Conservation (phyloP, 176 grass and related monocot species). For the Poa pratensis region DNA sequence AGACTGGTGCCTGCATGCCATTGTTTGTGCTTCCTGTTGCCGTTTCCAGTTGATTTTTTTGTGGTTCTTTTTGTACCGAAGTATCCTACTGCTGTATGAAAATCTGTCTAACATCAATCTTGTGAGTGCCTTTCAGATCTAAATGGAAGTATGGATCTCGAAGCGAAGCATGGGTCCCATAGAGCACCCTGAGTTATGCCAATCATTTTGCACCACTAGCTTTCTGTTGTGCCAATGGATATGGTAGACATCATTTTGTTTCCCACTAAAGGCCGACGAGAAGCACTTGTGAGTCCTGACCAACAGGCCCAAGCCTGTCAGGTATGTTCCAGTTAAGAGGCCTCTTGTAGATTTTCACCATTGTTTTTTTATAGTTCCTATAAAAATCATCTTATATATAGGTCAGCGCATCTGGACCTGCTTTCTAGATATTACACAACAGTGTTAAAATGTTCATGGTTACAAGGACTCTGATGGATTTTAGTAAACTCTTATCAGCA, state of each 20-base stretch:
- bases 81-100: conserved; percentile 21
- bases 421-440: not conserved
- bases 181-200: conserved; percentile 39
- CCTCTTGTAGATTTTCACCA: not conserved
- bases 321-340: conserved; percentile 5
- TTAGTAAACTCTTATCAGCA: conserved; percentile 18
- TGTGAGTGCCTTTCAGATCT: conserved; percentile 40
- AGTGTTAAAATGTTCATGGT: conserved; percentile 16
- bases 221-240: conserved; percentile 41
- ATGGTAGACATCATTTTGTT: conserved; percentile 54
- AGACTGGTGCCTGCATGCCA: not conserved
- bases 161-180: conserved; percentile 31
- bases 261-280: conserved; percentile 43
- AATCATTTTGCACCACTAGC: conserved; percentile 46
- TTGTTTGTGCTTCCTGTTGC: conserved; percentile 30
- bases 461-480: not conserved
- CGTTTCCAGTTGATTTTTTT: conserved; percentile 24
- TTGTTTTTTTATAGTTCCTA: conserved; percentile 26
- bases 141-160: conserved; percentile 43
- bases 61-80: not conserved
- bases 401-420: conserved; percentile 9
- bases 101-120: conserved; percentile 36
- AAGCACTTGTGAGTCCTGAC: conserved; percentile 32
- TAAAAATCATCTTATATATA: conserved; percentile 9
- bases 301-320: conserved; percentile 20